phyloP scores from a whole-genome alignment of 495 filamentous ascomycete species.

The Hypoxylon subgilvum region DNA sequence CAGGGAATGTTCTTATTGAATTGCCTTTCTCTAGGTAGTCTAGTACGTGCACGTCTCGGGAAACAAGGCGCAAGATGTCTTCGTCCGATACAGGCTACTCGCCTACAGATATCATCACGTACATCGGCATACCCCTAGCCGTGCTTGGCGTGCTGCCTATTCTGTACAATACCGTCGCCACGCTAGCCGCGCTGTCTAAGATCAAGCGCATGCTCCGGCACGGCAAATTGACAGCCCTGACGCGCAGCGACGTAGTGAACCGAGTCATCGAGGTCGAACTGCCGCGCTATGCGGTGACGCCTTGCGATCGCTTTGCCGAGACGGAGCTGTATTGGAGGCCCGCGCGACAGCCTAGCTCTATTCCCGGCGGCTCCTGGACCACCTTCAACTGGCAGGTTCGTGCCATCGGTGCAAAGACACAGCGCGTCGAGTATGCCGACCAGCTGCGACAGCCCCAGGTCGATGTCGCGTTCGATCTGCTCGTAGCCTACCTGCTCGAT shows the following conservation, averaged over 20 bases:
- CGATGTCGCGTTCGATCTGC: slow-evolving; percentile 66
- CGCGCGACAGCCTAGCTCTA: slow-evolving; percentile 50
- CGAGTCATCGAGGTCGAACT: slow-evolving; percentile 70
- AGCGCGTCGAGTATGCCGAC: slow-evolving; percentile 68
- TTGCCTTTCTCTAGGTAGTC: neutral
- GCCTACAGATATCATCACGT: slow-evolving; percentile 53
- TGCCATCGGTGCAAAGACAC: slow-evolving; percentile 63
- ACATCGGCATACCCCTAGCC: slow-evolving; percentile 68
- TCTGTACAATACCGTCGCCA: slow-evolving; percentile 64
- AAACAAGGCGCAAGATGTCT: slow-evolving; percentile 19
- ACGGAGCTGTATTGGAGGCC: slow-evolving; percentile 62
- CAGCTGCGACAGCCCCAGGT: slow-evolving; percentile 70
- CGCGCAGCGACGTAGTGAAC: slow-evolving; percentile 66
- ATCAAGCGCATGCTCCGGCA: slow-evolving; percentile 62
- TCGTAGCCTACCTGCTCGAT: slow-evolving; percentile 67
- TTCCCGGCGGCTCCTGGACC: slow-evolving; percentile 68
- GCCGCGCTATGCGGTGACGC: slow-evolving; percentile 66
- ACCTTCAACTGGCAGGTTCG: slow-evolving; percentile 68
- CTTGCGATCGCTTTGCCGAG: slow-evolving; percentile 60
- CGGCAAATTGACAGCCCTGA: slow-evolving; percentile 61
- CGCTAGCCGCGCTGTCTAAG: slow-evolving; percentile 60
- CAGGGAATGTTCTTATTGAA: neutral
- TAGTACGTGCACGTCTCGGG: neutral
- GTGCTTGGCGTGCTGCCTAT: slow-evolving; percentile 73
- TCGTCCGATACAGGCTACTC: slow-evolving; percentile 33